Evolutionary conservation across 768 basidiomycete species (phyloP).

Genomic region (Russula brevipes): DNA sequence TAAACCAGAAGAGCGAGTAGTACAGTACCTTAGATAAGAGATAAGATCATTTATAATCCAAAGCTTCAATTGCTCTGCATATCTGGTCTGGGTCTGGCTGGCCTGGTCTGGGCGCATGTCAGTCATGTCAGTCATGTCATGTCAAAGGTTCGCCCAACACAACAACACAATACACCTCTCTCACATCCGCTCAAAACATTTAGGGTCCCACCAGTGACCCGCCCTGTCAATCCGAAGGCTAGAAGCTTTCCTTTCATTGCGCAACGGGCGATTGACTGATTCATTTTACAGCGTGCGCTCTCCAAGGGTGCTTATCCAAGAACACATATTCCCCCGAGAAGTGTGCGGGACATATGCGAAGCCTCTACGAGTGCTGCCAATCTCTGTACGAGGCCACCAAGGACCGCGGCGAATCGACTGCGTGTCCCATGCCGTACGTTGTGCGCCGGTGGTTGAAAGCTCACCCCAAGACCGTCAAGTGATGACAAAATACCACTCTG

Average conservation of each 20-base stretch:
- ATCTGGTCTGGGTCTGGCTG: too few species aligned
- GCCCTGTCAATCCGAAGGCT: constrained; percentile 24
- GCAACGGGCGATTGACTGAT: neutral
- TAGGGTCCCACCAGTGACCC: constrained; percentile 13
- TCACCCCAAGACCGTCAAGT: constrained; percentile 35
- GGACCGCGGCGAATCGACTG: constrained; percentile 45
- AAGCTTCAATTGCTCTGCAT: too few species aligned
- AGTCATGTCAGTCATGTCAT: too few species aligned
- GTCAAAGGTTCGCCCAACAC: too few species aligned
- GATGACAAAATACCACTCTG: neutral
- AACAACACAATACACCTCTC: neutral
- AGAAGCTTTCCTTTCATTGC: neutral
- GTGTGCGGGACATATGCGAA: constrained; percentile 48
- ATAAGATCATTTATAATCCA: too few species aligned
- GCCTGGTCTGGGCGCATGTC: too few species aligned
- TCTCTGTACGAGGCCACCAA: constrained; percentile 46
- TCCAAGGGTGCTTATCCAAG: constrained; percentile 58
- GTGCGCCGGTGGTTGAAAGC: constrained; percentile 56
- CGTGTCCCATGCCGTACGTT: constrained; percentile 53
- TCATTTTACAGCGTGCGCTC: constrained; percentile 46
- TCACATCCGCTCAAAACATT: neutral
- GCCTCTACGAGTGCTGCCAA: constrained; percentile 59
- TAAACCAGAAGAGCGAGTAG: too few species aligned
- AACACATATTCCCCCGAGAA: constrained; percentile 62
- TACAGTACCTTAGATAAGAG: too few species aligned